Base-by-base conservation (phyloP, 345 rosid species). In the Camelina neglecta region DNA sequence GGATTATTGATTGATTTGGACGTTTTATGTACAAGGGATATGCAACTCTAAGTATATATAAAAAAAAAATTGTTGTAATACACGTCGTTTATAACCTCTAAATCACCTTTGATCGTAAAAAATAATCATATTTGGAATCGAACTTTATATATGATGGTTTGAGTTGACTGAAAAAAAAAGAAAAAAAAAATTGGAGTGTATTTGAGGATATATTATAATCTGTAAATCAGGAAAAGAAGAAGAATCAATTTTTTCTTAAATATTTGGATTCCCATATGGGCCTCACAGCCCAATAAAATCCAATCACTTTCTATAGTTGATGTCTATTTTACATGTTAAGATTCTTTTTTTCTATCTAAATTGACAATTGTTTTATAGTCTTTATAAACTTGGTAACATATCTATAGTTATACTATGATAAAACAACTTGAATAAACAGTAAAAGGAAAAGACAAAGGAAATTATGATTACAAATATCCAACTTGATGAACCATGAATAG, bases 211-310 rank as follows among this genome's bases (percentile, higher is more conserved):
- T 47, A 47, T n/a, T 47, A n/a, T 41, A 41, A 41, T 41, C n/a
- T n/a, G 51, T n/a, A 48, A 48, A 48, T 48, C 9, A n/a, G 20
- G 50, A 47, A 47, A 15, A 45, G 49, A 47, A 6, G 8, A 47
- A 47, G 4, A n/a, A 47, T n/a, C 12, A 20, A 20, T 20, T 0
- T 20, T 38, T 39, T 36, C 24, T n/a, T 63, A 47, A 65, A n/a
- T 64, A 24, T 29, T 29, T 26, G 2, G 11, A 16, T 1, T 21
- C 18, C 1, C 6, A 6, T 29, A 65, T 47, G 69, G 55, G 56
- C 69, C 42, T 65, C 1, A 65, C n/a, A 18, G 53, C 54, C 69
- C 69, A 65, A n/a, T 65, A 65, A 47, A 10, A 16, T n/a, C 26
- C 7, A 39, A 3, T 15, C 12, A 7, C 62, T 57, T 8, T 36